Evolutionary conservation across 768 basidiomycete species (phyloP), one percentile per base, ranked within the genome.

Genomic region (Mycena belliarum): DNA sequence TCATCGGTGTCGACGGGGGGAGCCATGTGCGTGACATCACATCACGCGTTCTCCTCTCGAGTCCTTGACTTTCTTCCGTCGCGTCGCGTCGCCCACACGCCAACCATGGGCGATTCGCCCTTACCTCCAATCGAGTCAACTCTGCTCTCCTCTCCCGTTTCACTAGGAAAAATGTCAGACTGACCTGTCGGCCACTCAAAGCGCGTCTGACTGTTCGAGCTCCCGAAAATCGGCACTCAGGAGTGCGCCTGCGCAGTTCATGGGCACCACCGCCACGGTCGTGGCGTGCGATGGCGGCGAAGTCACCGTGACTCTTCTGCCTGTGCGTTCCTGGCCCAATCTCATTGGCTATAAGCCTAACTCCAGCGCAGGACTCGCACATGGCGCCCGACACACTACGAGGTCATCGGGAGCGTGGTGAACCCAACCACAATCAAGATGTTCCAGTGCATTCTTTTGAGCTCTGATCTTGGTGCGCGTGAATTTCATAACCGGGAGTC

Each of bases 271-370:
- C 3, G 79, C 83, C 14, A 78, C 82, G 4, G 86, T 92, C 14
- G 78, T 86, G 58, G 82, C 89, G 1, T 78, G 79, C 42, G 91
- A 93, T 65, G 87, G 84, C 1, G 85, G 82, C 0, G 75, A 91
- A 67, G 83, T 88, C 8, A 73, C 71, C 23, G 70, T 88, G 20
- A 65, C 66, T 15, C 64, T 82, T n/a, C 59, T 63, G 4, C 60
- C 69, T 55, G 86, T 85, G 46, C 65, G 73, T 53, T 25, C n/a
- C n/a, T n/a, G n/a, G n/a, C n/a, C n/a, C n/a, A n/a, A n/a, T n/a
- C n/a, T n/a, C n/a, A n/a, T n/a, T n/a, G n/a, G n/a, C n/a, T n/a
- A n/a, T n/a, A n/a, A n/a, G n/a, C n/a, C n/a, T n/a, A n/a, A n/a
- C n/a, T n/a, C n/a, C 41, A 43, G 26, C 40, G 38, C 50, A 83